Evolutionary conservation across 2,329 filamentous ascomycete species (phyloP), one percentile per base, ranked within the genome.

Genomic region (Penicillium crustosum): DNA sequence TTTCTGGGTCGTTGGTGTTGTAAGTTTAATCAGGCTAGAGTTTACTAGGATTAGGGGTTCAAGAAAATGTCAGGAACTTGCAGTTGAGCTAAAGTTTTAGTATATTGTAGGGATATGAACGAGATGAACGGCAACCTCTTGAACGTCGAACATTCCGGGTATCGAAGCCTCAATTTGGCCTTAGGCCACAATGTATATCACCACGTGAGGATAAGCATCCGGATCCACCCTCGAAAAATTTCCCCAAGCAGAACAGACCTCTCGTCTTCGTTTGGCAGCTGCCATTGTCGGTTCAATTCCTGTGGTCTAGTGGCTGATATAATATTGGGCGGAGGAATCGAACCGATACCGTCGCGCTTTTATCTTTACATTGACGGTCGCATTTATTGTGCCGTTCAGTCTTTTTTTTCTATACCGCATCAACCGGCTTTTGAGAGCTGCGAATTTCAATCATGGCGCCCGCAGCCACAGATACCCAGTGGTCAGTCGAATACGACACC

Each of bases 401-500:
- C 31, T 55, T 55, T 59, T 63, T 62, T 50, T 58, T 61, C 44
- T 57, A 53, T 36, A 55, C 43, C 38, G 52, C 33, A 55, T 42
- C 33, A 53, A 53, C 45, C 53, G 38, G 44, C 19, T 27, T 35
- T 38, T 23, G 12, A 58, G 55, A 55, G 48, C 57, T 55, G 56
- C 53, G 59, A 60, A 59, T 57, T 56, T 49, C 52, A 67, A 68
- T 66, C 65, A 88, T 87, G 85, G 75, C 73, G 50, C 81, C 81
- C 58, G 75, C 80, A 64, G 75, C 81, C 63, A 90, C 88, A 59
- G 80, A 81, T 60, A 90, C 87, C 53, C 80, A 85, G 73, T 97
- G 93, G 93, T 86, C 91, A 65, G 87, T 90, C 74, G 84, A 92
- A 68, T 97, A 90, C 78, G 85, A 97, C 74, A 95, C 91, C 4